Base-by-base conservation (phyloP, 1,284 basidiomycete species). In the Pascua sp. region DNA sequence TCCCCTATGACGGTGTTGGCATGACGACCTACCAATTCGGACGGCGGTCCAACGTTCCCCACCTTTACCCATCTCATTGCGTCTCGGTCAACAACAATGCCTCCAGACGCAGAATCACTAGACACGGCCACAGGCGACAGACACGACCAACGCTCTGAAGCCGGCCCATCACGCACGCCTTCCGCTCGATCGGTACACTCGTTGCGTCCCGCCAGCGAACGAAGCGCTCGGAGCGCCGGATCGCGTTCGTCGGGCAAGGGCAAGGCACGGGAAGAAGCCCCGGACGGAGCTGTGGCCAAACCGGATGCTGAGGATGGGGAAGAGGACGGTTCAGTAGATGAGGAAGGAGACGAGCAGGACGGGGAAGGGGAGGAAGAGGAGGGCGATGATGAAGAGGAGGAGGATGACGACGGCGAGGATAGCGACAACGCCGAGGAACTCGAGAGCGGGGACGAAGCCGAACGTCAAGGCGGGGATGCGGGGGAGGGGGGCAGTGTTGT, bases 401-500 rank as follows among this genome's bases (percentile, higher is more conserved):
- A 82, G 0, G 82, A 82, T 0, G 83, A 82, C 0, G 83, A 83
- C 0, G 83, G 85, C 0, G 82, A 83, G 0, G 84, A 84, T 0
- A 85, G 85, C 0, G 84, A 88, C 4, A 62, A 52, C 13, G 56
- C 45, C 5, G 44, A 53, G 1, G 50, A 52, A 0, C 37, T 17
- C 17, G 64, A 55, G 8, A 60, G 59, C 2, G 67, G 56, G 1
- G 57, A 56, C 9, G 53, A 59, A 4, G 62, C 66, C 5, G 62
- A 57, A 8, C 53, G 56, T 7, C 62, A 64, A 1, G 60, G 64
- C 7, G 59, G 32, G 39, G 16, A 32, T 7, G 24, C 4, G 3
- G 24, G 24, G 24, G 24, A 32, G 4, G 24, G 24, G 7, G 24
- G 24, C 24, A 32, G 24, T 32, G 24, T 32, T 32, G 24, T 32